Conservation (phyloP, 2,329 filamentous ascomycete genomes). For the Microascus cirrosus region DNA sequence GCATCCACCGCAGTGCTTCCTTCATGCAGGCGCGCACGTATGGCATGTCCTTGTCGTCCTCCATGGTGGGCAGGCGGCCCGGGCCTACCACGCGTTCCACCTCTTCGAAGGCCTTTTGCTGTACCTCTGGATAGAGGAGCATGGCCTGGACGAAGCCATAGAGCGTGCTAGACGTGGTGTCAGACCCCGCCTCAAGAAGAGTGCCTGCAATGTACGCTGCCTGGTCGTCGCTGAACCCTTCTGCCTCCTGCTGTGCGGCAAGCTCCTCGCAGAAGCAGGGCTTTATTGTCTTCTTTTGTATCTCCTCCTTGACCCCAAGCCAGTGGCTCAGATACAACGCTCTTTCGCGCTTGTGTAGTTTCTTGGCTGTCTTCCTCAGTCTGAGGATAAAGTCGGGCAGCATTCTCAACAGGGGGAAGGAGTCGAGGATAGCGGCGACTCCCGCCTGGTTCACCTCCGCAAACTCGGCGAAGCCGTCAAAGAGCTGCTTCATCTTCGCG, state of each 20-base stretch:
- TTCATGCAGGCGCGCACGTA: slow-evolving; percentile 33
- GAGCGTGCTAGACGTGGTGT: slow-evolving; percentile 15
- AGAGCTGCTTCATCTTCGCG: slow-evolving; percentile 28
- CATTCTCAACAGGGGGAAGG: slow-evolving; percentile 26
- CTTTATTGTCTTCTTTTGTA: slow-evolving; percentile 7
- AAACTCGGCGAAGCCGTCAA: slow-evolving; percentile 28
- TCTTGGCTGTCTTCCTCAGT: slow-evolving; percentile 16
- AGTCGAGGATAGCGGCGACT: slow-evolving; percentile 30
- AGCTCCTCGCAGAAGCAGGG: slow-evolving; percentile 12
- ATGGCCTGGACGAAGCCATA: slow-evolving; percentile 34
- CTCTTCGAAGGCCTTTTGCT: slow-evolving; percentile 25
- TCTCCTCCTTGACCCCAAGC: slow-evolving; percentile 8
- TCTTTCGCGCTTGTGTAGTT: slow-evolving; percentile 16
- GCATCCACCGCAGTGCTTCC: slow-evolving; percentile 33
- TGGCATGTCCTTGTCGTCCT: slow-evolving; percentile 29
- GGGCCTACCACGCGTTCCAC: slow-evolving; percentile 30
- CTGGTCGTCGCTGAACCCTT: slow-evolving; percentile 10
- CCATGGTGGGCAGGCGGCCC: slow-evolving; percentile 26
- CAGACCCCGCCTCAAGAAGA: slow-evolving; percentile 10
- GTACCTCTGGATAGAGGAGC: slow-evolving; percentile 26
- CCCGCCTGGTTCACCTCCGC: slow-evolving; percentile 26
- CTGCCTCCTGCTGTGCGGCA: slow-evolving; percentile 6
- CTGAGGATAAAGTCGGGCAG: slow-evolving; percentile 7
- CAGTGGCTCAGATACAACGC: slow-evolving; percentile 9
- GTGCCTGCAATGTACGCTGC: slow-evolving; percentile 11